Base-by-base conservation (phyloP, 1,139 yeast species). In the Blastobotrys proliferans region DNA sequence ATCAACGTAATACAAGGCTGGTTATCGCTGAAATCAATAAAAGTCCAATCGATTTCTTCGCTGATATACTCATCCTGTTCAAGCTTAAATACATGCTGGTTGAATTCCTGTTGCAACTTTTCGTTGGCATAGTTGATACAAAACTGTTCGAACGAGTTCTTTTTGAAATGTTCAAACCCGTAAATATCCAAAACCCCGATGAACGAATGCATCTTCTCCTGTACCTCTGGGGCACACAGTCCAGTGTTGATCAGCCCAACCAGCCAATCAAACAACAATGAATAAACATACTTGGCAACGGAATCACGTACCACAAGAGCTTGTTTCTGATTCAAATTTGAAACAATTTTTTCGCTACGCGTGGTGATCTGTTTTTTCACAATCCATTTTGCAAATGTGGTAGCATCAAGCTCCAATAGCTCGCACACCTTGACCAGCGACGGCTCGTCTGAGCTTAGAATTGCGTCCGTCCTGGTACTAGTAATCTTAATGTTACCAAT, bases 91-190 rank as follows among this genome's bases (percentile, higher is more conserved):
- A 92, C 97, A 61, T 92, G 97, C 65, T 90, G 97, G 60, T 90
- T 92, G 66, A 92, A 92, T 63, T 90, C 97, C 67, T 92, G 98
- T 66, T 92, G 98, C 55, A 92, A 74, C 67, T 92, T 92, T 69
- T 92, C 98, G 65, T 92, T 92, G 40, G 98, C 97, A 64, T 92
- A 92, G 63, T 92, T 92, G 67, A 92, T 92, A 69, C 98, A 92
- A 66, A 92, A 90, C 63, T 92, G 98, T 67, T 92, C 98, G 58
- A 92, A 92, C 6, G 97, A 88, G 65, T 92, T 92, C 58, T 76
- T 81, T 57, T 87, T 90, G 63, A 92, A 92, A 68, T 90, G 97
- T 65, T 92, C 98, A 63, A 92, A 92, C 32, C 98, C 98, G 62
- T 90, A 90, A 56, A 92, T 92, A 79, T 92, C 99, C 60, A 92